A percentile compares a stretch with the other conserved stretches of the same genome.
Conservation (phyloP, 148 eudicot species). For the Nepenthes mirabilis region DNA sequence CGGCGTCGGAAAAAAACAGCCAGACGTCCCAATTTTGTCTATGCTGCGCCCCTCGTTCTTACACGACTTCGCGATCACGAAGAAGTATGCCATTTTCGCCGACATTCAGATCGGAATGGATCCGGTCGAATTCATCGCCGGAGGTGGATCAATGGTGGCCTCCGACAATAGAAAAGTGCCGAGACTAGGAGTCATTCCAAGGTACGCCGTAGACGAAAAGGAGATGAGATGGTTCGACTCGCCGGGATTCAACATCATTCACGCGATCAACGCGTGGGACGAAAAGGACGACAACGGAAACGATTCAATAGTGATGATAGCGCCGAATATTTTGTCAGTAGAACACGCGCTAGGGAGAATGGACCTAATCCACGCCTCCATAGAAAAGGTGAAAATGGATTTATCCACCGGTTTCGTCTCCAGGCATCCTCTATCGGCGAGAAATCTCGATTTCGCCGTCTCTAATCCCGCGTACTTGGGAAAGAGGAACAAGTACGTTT, state of each 20-base stretch:
- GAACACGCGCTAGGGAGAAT: slow-evolving; percentile 6
- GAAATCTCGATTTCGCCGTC: slow-evolving; percentile 14
- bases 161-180: slow-evolving; percentile 6
- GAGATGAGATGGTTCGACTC: slow-evolving; percentile 18
- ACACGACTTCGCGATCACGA: slow-evolving; percentile 23
- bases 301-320: slow-evolving; percentile 3
- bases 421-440: slow-evolving; percentile 3
- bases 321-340: slow-evolving; percentile 4
- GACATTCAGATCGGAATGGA: slow-evolving; percentile 16
- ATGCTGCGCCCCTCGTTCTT: slow-evolving; percentile 10
- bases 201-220: slow-evolving; percentile 9
- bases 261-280: slow-evolving; percentile 25
- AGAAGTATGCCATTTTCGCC: slow-evolving; percentile 12
- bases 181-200: slow-evolving; percentile 19
- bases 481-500: slow-evolving; percentile 12
- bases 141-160: slow-evolving; percentile 8
- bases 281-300: slow-evolving; percentile 7
- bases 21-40: slow-evolving; percentile 13
- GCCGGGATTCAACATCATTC: slow-evolving; percentile 17
- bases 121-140: slow-evolving; percentile 2
- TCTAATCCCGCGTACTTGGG: slow-evolving; percentile 14
- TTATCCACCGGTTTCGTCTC: slow-evolving; percentile 2
- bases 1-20: slow-evolving; percentile 3
- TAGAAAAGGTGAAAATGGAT: slow-evolving; percentile 13
- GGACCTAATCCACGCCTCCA: slow-evolving; percentile 6